phyloP scores from a whole-genome alignment of 1,284 basidiomycete genomes.

The Porogramme epimiltina region DNA sequence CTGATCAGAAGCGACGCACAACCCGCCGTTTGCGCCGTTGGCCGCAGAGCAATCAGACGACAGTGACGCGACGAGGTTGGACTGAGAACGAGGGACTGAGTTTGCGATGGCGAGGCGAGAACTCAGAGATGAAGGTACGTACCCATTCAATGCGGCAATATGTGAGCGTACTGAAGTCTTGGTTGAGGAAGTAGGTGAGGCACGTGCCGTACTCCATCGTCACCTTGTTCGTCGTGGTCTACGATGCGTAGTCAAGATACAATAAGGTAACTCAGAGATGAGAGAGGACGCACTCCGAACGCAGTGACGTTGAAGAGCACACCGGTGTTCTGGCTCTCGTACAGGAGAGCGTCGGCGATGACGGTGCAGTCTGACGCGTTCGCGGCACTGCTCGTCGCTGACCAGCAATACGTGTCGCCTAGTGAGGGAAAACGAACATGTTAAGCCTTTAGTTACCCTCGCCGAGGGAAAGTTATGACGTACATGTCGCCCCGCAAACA shows the following conservation, averaged over 20 bases:
- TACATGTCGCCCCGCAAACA: conserved; percentile 45
- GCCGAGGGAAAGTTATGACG: conserved; percentile 6
- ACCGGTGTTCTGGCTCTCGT: conserved; percentile 47
- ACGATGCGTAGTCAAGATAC: background rate
- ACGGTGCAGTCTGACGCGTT: conserved; percentile 47
- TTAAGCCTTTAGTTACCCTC: background rate
- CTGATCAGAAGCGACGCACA: conserved; percentile 47
- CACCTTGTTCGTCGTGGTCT: conserved; percentile 21
- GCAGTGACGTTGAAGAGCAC: conserved; percentile 14
- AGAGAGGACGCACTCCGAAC: background rate
- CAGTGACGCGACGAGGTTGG: conserved; percentile 38
- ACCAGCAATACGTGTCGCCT: too few relatives aligned
- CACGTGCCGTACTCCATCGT: conserved; percentile 29
- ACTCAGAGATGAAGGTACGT: background rate
- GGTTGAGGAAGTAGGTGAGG: conserved; percentile 29
- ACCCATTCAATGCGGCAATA: conserved; percentile 34
- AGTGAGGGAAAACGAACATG: background rate
- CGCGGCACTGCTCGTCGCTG: conserved; percentile 12
- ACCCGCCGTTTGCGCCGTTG: conserved; percentile 51
- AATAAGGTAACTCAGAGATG: background rate
- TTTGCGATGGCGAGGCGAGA: background rate
- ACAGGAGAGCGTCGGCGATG: conserved; percentile 48
- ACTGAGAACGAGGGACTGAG: background rate
- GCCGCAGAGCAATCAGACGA: conserved; percentile 46
- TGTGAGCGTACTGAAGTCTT: conserved; percentile 19